Evolutionary conservation across 805 yeast species (phyloP), one percentile per base, ranked within the genome.

Genomic region (Geotrichum ghanense): DNA sequence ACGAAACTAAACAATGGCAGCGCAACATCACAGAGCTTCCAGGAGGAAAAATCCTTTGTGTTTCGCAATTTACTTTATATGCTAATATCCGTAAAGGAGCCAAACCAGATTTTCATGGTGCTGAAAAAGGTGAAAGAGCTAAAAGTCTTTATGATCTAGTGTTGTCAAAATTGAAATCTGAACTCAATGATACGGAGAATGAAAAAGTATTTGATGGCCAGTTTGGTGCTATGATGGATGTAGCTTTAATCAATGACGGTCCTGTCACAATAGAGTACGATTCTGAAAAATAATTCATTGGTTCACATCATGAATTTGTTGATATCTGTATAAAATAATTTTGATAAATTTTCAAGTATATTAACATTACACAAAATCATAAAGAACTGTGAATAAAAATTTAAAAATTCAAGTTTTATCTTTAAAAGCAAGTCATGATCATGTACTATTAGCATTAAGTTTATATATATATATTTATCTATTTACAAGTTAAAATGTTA

Each of bases 171-270:
- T 48, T 65, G 22, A 58, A 56, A 16, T 45, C 42, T 5, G 51
- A 54, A 16, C 51, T 62, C 48, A 31, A 31, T 12, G 61, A 60
- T 10, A 53, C 56, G n/a, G 84, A 84, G 0, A 73, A 69, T 1
- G 78, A 71, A 0, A 76, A 75, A 42, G 95, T 88, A 2, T 73
- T 81, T 52, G 96, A 89, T 56, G 98, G 98, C 2, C 70, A 76
- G 47, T 92, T 92, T 61, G 98, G 97, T 0, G 97, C 90, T 9
- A 85, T 90, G 95, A 92, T 92, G 98, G 95, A 86, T 52, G 96
- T 94, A 14, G 74, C 74, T 1, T 64, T 90, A 50, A 78, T 81
- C 12, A 92, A 92, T 58, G 97, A 90, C 56, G 97, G 97, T 1
- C 97, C 97, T 0, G 87, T 85, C 0, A 90, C 97, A 0, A 81